These are phyloP conservation scores for Pleurozium schreberi DNA, from an alignment of 225 moss, liverwort and hornwort genomes.

Conservation along the genomic window DNA sequence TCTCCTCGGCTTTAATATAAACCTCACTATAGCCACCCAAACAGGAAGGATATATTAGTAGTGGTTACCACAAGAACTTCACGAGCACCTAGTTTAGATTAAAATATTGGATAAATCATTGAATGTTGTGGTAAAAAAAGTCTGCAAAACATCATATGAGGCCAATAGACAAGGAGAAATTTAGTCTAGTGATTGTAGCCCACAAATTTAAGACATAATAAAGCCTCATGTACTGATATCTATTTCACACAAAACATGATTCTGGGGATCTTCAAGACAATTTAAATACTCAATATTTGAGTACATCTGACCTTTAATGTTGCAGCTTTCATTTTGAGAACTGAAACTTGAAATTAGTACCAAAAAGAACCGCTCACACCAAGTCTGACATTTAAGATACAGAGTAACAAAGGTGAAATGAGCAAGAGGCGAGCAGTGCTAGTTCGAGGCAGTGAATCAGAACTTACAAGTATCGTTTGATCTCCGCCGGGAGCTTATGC, in stretches of 20 bases:
- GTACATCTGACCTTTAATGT: background rate
- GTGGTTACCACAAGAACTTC: background rate
- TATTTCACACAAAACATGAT: background rate
- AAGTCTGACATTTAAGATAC: background rate
- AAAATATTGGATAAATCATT: background rate
- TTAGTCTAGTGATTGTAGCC: background rate
- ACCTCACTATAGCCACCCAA: conserved; percentile 49
- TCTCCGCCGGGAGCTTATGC: conserved; percentile 74
- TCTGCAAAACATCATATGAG: background rate
- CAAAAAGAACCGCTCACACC: background rate
- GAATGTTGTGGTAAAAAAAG: background rate
- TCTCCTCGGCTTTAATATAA: conserved; percentile 47
- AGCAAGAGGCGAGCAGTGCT: background rate
- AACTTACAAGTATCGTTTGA: conserved; percentile 79
- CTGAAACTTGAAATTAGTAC: background rate
- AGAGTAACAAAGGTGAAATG: background rate
- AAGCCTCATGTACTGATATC: background rate
- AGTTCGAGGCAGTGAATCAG: background rate
- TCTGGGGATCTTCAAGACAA: background rate
- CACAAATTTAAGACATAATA: background rate
- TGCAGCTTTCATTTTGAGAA: background rate
- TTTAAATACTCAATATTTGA: background rate
- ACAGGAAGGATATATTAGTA: background rate
- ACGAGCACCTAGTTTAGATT: background rate
- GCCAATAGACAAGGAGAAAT: background rate